phyloP scores from a whole-genome alignment of 1,284 basidiomycete genomes.

The Polyporus tsugae region DNA sequence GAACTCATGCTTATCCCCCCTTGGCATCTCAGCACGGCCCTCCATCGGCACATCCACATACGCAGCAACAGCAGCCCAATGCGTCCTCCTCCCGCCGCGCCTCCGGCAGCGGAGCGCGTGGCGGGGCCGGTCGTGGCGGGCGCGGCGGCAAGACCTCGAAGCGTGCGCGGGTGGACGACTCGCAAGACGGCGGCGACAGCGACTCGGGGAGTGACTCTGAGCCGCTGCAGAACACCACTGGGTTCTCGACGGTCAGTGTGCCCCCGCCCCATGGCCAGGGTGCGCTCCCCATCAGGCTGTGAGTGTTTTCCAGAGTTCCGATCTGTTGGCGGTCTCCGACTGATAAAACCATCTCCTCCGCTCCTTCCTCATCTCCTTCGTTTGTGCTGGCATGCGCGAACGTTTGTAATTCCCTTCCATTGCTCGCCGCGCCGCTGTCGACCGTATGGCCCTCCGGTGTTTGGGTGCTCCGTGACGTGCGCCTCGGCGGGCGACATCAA shows the following conservation, averaged over 20 bases:
- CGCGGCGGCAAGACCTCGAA: conserved; percentile 25
- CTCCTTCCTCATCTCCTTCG: conserved; percentile 11
- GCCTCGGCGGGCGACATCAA: conserved; percentile 20
- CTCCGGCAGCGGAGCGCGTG: conserved; percentile 21
- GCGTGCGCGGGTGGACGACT: conserved; percentile 25
- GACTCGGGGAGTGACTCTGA: conserved; percentile 37
- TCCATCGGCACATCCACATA: neutral
- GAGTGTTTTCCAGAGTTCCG: conserved; percentile 21
- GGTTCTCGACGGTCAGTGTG: conserved; percentile 33
- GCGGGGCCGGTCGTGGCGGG: conserved; percentile 18
- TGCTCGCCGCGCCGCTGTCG: conserved; percentile 1
- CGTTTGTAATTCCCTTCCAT: conserved; percentile 5
- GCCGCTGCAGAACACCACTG: conserved; percentile 15
- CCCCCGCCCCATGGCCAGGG: conserved; percentile 32
- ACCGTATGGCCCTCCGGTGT: conserved; percentile 22
- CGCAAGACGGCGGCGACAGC: conserved; percentile 31
- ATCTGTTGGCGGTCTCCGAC: neutral
- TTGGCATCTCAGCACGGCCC: conserved; percentile 17
- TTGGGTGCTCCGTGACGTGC: conserved; percentile 20
- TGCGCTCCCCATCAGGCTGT: conserved; percentile 35
- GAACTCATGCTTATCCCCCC: conserved; percentile 23
- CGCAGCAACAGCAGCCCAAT: conserved; percentile 8
- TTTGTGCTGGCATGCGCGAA: neutral
- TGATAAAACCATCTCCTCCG: neutral
- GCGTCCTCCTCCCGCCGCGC: conserved; percentile 15